Evolutionary conservation across 2,329 filamentous ascomycete species (phyloP).

Genomic region (Aspergillus hiratsukae): DNA sequence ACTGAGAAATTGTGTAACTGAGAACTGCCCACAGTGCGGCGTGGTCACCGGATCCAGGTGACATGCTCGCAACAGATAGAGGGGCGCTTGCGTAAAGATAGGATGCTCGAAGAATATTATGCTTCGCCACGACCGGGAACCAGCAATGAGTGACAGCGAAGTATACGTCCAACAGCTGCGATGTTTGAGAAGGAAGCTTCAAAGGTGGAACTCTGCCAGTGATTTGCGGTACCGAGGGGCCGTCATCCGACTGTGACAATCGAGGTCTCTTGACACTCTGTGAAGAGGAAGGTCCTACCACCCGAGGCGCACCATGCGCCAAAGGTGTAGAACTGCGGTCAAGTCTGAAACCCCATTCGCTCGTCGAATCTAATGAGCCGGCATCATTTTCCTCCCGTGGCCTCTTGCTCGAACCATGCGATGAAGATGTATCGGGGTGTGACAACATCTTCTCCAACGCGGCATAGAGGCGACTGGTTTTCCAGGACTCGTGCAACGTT

Average conservation of each 20-base stretch:
- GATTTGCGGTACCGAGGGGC: constrained; percentile 2
- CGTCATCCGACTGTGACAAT: constrained; percentile 18
- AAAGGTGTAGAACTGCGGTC: constrained; percentile 23
- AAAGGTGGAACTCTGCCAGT: constrained; percentile 13
- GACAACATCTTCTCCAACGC: constrained; percentile 41
- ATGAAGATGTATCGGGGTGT: constrained; percentile 22
- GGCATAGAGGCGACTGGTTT: constrained; percentile 36
- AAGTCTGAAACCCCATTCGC: constrained; percentile 31
- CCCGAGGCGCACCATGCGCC: constrained; percentile 26
- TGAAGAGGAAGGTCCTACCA: constrained; percentile 23
- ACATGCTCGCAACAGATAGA: constrained; percentile 22
- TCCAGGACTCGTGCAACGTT: constrained; percentile 42
- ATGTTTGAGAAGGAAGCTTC: constrained; percentile 47
- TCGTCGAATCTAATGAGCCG: constrained; percentile 7
- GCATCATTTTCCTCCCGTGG: constrained; percentile 28
- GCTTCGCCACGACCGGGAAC: constrained; percentile 57
- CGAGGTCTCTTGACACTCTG: constrained; percentile 26
- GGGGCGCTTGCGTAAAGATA: constrained; percentile 50
- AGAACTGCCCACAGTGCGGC: constrained; percentile 43
- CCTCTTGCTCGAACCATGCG: constrained; percentile 27
- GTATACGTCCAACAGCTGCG: constrained; percentile 53
- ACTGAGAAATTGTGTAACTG: constrained; percentile 39
- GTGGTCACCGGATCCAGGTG: constrained; percentile 38
- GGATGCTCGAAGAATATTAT: constrained; percentile 52
- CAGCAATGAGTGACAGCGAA: constrained; percentile 56